Conservation (phyloP, 2,329 filamentous ascomycete genomes). For the Epichloe hybrida region DNA sequence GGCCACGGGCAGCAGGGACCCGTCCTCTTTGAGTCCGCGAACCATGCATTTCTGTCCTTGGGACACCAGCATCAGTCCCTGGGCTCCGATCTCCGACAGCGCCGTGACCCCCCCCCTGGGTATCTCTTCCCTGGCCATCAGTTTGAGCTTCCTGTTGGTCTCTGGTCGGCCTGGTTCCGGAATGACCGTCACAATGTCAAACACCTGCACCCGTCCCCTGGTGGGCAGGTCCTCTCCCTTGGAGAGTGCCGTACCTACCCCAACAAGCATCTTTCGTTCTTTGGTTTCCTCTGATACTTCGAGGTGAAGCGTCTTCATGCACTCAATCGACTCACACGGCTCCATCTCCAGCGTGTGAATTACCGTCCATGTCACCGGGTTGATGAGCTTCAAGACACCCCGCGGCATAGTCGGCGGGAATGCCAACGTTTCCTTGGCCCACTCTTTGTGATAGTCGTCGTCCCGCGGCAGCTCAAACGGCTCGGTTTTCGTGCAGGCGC, state of each 20-base stretch:
- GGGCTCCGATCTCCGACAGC: slow-evolving; percentile 69
- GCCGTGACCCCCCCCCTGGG: slow-evolving; percentile 88
- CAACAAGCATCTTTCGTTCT: slow-evolving; percentile 68
- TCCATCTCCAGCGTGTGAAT: slow-evolving; percentile 68
- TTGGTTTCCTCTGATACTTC: slow-evolving; percentile 87
- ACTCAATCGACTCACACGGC: slow-evolving; percentile 62
- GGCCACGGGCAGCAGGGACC: slow-evolving; percentile 79
- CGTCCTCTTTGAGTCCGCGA: slow-evolving; percentile 87
- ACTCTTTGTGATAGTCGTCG: slow-evolving; percentile 70
- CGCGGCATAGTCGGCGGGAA: slow-evolving; percentile 57
- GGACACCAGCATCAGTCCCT: slow-evolving; percentile 77
- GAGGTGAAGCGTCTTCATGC: slow-evolving; percentile 69
- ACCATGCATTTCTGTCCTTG: slow-evolving; percentile 98
- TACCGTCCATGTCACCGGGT: slow-evolving; percentile 60
- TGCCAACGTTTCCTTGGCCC: slow-evolving; percentile 54
- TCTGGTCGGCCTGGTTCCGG: slow-evolving; percentile 77
- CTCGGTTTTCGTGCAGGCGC: slow-evolving; percentile 54
- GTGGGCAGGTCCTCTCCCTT: slow-evolving; percentile 78
- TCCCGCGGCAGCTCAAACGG: slow-evolving; percentile 78
- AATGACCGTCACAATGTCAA: slow-evolving; percentile 83
- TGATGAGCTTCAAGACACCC: slow-evolving; percentile 65
- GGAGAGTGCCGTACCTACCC: slow-evolving; percentile 73
- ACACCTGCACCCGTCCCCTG: slow-evolving; percentile 75
- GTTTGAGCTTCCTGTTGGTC: slow-evolving; percentile 72
- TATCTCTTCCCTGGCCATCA: slow-evolving; percentile 80